These are phyloP conservation scores for Erythrophleum fordii DNA, from an alignment of 306 rosid species.

Conservation along the genomic window DNA sequence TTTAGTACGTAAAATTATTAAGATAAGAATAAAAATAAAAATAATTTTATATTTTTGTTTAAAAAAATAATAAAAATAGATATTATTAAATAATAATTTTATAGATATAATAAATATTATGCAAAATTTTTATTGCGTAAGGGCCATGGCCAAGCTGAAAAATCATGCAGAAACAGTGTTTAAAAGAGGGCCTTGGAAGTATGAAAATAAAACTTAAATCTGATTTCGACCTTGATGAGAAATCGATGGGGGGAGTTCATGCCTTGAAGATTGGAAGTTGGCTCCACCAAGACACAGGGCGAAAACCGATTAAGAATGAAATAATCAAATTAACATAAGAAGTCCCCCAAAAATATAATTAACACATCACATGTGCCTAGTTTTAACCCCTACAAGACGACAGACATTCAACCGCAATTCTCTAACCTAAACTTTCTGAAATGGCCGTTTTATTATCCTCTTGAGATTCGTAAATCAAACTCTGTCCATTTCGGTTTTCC, in stretches of 20 bases:
- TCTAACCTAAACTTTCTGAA: slow-evolving; percentile 37
- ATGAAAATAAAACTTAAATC: no score
- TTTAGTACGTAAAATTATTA: no score
- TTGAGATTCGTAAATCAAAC: background rate
- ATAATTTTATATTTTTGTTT: no score
- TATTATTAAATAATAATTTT: no score
- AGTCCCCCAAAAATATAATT: background rate
- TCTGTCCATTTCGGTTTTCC: background rate
- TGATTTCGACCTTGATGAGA: no score
- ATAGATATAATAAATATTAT: no score
- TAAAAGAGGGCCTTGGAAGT: background rate
- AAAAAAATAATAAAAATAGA: no score
- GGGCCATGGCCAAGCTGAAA: background rate
- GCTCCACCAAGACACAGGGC: no score
- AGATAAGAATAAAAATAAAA: no score
- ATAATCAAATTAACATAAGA: background rate
- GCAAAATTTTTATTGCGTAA: no score
- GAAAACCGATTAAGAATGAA: background rate
- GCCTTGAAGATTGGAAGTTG: no score
- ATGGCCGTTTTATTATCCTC: slow-evolving; percentile 1
- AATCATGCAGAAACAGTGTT: background rate
- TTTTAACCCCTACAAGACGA: background rate
- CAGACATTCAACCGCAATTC: slow-evolving; percentile 60
- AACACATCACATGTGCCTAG: slow-evolving; percentile 9
- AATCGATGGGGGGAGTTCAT: no score